phyloP scores from a whole-genome alignment of 2,329 filamentous ascomycete species.

The Alternaria gaisen region DNA sequence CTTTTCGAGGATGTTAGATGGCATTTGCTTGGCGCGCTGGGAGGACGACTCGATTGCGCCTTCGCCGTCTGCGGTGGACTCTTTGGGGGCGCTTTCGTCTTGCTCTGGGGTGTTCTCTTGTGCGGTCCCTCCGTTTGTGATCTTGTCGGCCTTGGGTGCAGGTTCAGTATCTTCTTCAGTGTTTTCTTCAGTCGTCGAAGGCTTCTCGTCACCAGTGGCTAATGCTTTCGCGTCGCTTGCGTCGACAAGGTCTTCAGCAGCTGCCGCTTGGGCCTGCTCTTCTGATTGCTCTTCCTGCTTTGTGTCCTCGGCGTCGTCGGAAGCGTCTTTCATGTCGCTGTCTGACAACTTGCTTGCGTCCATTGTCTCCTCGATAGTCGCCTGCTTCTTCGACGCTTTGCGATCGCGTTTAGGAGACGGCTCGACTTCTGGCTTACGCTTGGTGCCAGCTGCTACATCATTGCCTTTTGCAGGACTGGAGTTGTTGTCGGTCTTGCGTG shows the following conservation, averaged over 20 bases:
- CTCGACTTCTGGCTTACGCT: slow-evolving; percentile 52
- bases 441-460: slow-evolving; percentile 48
- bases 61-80: slow-evolving; percentile 34
- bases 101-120: neutral
- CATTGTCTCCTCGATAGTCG: slow-evolving; percentile 63
- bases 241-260: slow-evolving; percentile 2
- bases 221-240: slow-evolving; percentile 25
- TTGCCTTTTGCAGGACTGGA: slow-evolving; percentile 36
- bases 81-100: slow-evolving; percentile 27
- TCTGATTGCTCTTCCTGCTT: slow-evolving; percentile 20
- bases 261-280: slow-evolving; percentile 18
- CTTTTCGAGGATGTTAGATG: slow-evolving; percentile 79
- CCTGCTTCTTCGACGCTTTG: slow-evolving; percentile 57
- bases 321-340: slow-evolving; percentile 37
- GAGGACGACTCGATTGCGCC: slow-evolving; percentile 59
- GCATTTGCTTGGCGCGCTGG: slow-evolving; percentile 60
- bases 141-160: slow-evolving; percentile 13
- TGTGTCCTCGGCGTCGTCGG: slow-evolving; percentile 12
- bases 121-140: slow-evolving; percentile 1
- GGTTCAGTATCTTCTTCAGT: slow-evolving; percentile 6
- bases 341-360: slow-evolving; percentile 49
- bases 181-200: slow-evolving; percentile 9
- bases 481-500: slow-evolving; percentile 24
- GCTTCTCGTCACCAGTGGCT: slow-evolving; percentile 23
- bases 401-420: slow-evolving; percentile 55